Conservation (phyloP, 2,329 filamentous ascomycete species). For the Curvularia spicifera region DNA sequence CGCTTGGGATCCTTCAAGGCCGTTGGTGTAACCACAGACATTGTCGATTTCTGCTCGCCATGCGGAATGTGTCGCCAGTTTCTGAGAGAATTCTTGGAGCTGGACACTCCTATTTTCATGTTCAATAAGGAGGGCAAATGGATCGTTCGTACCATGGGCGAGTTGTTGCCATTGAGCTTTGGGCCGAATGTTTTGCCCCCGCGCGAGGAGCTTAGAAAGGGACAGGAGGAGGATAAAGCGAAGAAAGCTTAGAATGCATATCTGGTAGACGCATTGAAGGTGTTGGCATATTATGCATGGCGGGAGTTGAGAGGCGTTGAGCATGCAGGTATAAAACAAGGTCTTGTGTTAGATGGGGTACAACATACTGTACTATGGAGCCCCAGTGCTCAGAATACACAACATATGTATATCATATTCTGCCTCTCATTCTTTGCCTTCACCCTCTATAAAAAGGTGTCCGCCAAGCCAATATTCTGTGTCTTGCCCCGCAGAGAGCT, state of each 20-base stretch:
- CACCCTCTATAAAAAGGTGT: neutral
- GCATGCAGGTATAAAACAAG: neutral
- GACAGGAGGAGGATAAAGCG: conserved; percentile 33
- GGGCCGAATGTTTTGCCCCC: conserved; percentile 57
- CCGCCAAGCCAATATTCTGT: neutral
- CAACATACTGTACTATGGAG: neutral
- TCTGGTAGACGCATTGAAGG: neutral
- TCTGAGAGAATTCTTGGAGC: conserved; percentile 56
- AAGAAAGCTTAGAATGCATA: conserved; percentile 22
- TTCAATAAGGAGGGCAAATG: conserved; percentile 82
- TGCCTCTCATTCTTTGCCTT: neutral
- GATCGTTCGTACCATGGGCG: conserved; percentile 71
- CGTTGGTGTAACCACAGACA: conserved; percentile 84
- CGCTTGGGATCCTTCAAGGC: conserved; percentile 62
- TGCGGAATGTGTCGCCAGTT: conserved; percentile 98
- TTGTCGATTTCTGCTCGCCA: conserved; percentile 61
- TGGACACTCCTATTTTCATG: conserved; percentile 80
- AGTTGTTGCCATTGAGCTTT: conserved; percentile 63
- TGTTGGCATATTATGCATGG: neutral
- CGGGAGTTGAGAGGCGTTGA: conserved; percentile 3
- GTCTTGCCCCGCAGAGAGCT: neutral
- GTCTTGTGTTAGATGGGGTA: neutral
- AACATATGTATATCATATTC: neutral
- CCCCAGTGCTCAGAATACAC: neutral
- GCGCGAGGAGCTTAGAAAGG: conserved; percentile 43